Conservation (phyloP, 768 basidiomycete genomes). For the Boletus barrowsii region DNA sequence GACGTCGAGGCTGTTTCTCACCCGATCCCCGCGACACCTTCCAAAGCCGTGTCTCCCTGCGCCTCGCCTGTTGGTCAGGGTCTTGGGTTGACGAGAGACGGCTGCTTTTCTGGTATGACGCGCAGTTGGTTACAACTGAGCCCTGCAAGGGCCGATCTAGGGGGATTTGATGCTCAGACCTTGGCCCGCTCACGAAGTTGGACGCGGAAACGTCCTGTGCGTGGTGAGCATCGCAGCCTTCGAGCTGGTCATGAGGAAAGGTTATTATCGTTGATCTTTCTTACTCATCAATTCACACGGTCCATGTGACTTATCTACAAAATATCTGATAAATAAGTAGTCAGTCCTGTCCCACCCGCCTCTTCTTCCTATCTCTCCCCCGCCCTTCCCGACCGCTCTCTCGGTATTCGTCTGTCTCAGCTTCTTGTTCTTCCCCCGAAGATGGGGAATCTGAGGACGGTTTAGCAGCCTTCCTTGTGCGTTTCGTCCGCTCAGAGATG, state of each 20-base stretch:
- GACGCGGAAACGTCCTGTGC: slow-evolving; percentile 39
- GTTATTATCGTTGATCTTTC: no score
- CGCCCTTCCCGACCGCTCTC: slow-evolving; percentile 14
- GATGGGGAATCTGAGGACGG: neutral
- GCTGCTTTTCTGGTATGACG: slow-evolving; percentile 67
- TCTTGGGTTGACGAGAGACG: slow-evolving; percentile 39
- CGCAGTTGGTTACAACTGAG: slow-evolving; percentile 54
- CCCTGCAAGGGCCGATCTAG: slow-evolving; percentile 62
- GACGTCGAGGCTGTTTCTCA: slow-evolving; percentile 11
- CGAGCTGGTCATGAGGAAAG: slow-evolving; percentile 33
- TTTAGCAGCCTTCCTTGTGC: neutral
- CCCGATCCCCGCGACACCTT: slow-evolving; percentile 59
- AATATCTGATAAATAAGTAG: no score
- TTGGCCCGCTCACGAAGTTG: slow-evolving; percentile 71
- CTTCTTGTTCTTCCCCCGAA: slow-evolving; percentile 11
- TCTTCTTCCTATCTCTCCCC: slow-evolving; percentile 30
- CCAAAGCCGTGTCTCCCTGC: slow-evolving; percentile 36
- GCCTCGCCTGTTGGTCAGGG: slow-evolving; percentile 29
- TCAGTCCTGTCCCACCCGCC: slow-evolving; percentile 20
- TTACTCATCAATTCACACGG: neutral
- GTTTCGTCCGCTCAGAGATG: slow-evolving; percentile 4
- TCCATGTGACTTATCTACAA: no score
- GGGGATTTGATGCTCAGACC: slow-evolving; percentile 74
- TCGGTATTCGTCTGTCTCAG: slow-evolving; percentile 2
- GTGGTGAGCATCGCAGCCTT: slow-evolving; percentile 73